Conservation (phyloP, 331 rosid genomes). For the Rosa hybrid region DNA sequence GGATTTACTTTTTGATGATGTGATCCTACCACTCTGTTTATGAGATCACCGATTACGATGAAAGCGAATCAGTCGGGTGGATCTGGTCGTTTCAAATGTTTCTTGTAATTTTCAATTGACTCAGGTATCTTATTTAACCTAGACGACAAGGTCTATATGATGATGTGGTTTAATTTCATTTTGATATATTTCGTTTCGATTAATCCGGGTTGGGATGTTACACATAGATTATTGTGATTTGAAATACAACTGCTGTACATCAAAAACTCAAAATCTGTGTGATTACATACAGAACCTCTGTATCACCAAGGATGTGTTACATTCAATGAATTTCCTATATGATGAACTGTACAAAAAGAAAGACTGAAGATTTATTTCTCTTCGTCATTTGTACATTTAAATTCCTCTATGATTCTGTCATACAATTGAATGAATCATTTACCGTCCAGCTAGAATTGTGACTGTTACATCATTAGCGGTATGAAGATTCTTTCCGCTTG, state of each 20-base stretch:
- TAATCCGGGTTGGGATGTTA: no score
- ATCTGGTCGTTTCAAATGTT: no score
- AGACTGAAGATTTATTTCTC: not conserved
- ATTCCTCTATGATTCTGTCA: not conserved
- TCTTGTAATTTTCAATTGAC: no score
- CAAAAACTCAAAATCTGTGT: not conserved
- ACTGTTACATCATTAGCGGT: conserved; percentile 1
- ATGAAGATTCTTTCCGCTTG: conserved; percentile 11
- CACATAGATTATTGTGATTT: not conserved
- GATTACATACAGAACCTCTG: not conserved
- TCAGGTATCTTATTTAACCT: no score
- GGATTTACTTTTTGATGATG: no score
- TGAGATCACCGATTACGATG: no score
- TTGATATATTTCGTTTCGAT: no score
- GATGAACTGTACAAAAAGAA: not conserved
- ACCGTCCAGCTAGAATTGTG: conserved; percentile 13
- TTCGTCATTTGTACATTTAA: not conserved
- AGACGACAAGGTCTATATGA: no score
- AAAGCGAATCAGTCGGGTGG: no score
- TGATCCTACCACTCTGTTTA: no score
- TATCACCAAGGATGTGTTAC: not conserved
- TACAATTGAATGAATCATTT: not conserved
- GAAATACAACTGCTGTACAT: not conserved
- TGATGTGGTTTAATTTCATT: no score
- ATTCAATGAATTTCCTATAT: not conserved